Evolutionary conservation across 495 filamentous ascomycete species (phyloP).

Genomic region (Pyrenula aspistea): DNA sequence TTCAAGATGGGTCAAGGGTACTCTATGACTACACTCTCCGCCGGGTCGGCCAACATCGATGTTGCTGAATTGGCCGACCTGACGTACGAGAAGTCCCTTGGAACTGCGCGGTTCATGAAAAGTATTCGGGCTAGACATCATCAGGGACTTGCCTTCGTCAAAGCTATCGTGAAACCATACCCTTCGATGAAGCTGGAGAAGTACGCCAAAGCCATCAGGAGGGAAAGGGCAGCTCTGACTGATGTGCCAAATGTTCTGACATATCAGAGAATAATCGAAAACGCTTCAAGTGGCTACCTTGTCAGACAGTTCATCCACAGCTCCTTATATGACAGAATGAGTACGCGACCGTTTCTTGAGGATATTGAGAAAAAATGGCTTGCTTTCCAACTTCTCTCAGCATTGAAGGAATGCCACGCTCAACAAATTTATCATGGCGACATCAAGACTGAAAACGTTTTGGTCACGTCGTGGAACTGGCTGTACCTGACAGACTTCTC

Average conservation of each 20-base stretch:
- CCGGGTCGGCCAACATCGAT: conserved; percentile 85
- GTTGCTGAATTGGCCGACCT: conserved; percentile 82
- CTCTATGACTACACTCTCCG: conserved; percentile 79
- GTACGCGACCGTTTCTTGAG: conserved; percentile 93
- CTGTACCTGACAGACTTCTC: conserved; percentile 95
- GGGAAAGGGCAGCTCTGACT: conserved; percentile 64
- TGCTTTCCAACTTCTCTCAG: conserved; percentile 89
- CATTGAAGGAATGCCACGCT: conserved; percentile 81
- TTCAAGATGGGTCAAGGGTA: conserved; percentile 85
- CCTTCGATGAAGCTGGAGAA: conserved; percentile 60
- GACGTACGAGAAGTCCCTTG: conserved; percentile 84
- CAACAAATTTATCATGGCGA: conserved; percentile 92
- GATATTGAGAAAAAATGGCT: conserved; percentile 99
- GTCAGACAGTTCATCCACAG: conserved; percentile 95
- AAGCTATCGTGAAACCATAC: conserved; percentile 87
- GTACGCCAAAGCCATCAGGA: conserved; percentile 64
- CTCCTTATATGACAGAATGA: conserved; percentile 93
- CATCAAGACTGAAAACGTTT: conserved; percentile 93
- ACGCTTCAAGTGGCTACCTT: conserved; percentile 79
- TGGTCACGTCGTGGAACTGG: conserved; percentile 99
- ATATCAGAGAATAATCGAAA: conserved; percentile 84
- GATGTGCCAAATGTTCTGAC: conserved; percentile 85
- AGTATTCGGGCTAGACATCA: conserved; percentile 80
- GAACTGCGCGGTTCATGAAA: conserved; percentile 93
- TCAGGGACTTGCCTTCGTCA: conserved; percentile 84